A percentile compares a stretch with the other conserved stretches of the same genome.
These are phyloP conservation scores for Irpex sp. DNA, from an alignment of 1,284 basidiomycete species.

Conservation along the genomic window DNA sequence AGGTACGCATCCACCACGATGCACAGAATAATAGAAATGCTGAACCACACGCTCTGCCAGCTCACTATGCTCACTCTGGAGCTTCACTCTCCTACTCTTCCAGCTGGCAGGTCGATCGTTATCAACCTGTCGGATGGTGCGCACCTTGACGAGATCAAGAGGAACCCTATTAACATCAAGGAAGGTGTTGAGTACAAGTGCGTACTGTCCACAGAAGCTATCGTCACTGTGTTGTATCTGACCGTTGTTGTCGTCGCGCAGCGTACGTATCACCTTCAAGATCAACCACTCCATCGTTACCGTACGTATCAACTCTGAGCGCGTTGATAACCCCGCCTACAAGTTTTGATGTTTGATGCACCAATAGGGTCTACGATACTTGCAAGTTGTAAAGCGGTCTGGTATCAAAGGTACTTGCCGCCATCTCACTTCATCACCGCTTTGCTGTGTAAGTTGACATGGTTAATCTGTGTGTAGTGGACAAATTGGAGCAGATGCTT, in stretches of 20 bases:
- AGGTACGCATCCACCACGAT: slow-evolving; percentile 39
- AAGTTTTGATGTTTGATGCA: background rate
- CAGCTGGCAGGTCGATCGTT: slow-evolving; percentile 53
- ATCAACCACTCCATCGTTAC: slow-evolving; percentile 86
- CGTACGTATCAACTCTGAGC: slow-evolving; percentile 36
- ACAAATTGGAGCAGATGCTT: slow-evolving; percentile 88
- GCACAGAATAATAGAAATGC: background rate
- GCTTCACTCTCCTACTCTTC: slow-evolving; percentile 64
- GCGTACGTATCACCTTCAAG: slow-evolving; percentile 75
- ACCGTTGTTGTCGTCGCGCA: slow-evolving; percentile 24
- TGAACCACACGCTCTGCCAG: slow-evolving; percentile 30
- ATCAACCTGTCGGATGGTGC: slow-evolving; percentile 52
- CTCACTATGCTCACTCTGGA: slow-evolving; percentile 69
- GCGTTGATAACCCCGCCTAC: background rate
- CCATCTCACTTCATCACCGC: background rate
- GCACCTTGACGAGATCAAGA: slow-evolving; percentile 51
- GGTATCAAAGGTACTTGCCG: slow-evolving; percentile 56
- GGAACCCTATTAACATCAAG: slow-evolving; percentile 75
- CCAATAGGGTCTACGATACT: slow-evolving; percentile 74
- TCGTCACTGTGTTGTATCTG: slow-evolving; percentile 1
- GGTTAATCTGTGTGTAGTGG: slow-evolving; percentile 46
- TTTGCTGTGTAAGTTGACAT: background rate
- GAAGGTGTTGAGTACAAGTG: slow-evolving; percentile 85
- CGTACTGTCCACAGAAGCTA: slow-evolving; percentile 12
- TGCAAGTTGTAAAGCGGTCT: slow-evolving; percentile 79